Conservation (phyloP, 441 rosid species). For the Corymbia citriodora region DNA sequence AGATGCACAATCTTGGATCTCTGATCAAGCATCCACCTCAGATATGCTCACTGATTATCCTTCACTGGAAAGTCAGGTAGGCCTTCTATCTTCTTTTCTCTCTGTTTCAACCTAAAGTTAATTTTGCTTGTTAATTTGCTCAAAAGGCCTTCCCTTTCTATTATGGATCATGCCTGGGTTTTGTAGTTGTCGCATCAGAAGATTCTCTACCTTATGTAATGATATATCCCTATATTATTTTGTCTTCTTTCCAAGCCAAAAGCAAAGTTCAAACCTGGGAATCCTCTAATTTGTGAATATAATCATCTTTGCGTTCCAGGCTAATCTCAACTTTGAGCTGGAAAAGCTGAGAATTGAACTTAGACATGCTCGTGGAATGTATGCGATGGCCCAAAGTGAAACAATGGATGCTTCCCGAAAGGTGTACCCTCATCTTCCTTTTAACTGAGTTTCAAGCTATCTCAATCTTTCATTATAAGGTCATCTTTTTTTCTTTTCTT, state of each 20-base stretch:
- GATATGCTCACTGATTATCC: slow-evolving; percentile 40
- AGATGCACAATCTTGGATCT: slow-evolving; percentile 38
- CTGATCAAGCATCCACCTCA: slow-evolving; percentile 52
- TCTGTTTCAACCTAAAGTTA: not conserved
- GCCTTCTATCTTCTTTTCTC: slow-evolving; percentile 2
- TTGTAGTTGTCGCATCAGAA: not conserved
- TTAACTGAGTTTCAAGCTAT: not conserved
- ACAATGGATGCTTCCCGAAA: slow-evolving; percentile 68
- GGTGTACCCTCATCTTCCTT: slow-evolving; percentile 28
- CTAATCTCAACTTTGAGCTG: slow-evolving; percentile 56
- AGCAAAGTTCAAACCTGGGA: not conserved
- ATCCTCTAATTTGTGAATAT: not conserved
- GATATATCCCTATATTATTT: not conserved
- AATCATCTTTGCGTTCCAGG: slow-evolving; percentile 31
- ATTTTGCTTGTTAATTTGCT: not conserved
- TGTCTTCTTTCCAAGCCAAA: not conserved
- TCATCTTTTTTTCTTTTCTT: too few relatives aligned
- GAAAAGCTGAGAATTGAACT: slow-evolving; percentile 82
- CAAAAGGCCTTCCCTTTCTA: not conserved
- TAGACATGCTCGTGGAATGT: slow-evolving; percentile 67
- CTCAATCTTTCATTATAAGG: not conserved
- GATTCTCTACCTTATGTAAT: not conserved
- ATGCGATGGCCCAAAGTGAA: slow-evolving; percentile 71
- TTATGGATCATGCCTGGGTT: not conserved
- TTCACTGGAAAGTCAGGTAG: slow-evolving; percentile 4